A percentile compares a stretch with the other conserved stretches of the same genome.
phyloP scores from a whole-genome alignment of 257 asterid genomes.

The Paraleonurus japonicus region DNA sequence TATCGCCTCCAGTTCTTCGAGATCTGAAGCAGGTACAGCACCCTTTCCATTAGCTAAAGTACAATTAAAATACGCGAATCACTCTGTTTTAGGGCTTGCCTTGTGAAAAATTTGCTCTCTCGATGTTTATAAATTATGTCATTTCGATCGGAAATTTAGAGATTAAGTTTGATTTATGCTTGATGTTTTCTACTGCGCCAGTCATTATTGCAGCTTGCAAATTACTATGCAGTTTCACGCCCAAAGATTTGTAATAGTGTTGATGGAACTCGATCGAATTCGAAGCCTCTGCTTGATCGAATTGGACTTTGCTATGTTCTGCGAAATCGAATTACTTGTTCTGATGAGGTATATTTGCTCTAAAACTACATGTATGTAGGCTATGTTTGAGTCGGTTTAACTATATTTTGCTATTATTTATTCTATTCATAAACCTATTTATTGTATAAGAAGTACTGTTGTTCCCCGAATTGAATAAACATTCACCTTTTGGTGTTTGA shows the following conservation, averaged over 20 bases:
- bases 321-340: constrained; percentile 50
- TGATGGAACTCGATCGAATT: constrained; percentile 36
- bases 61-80: background rate
- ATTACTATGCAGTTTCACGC: constrained; percentile 60
- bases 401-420: background rate
- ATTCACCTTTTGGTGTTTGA: constrained; percentile 9
- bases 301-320: constrained; percentile 73
- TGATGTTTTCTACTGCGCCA: constrained; percentile 28
- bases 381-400: background rate
- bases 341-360: constrained; percentile 53
- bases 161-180: background rate
- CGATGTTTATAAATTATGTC: background rate
- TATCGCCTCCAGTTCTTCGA: constrained; percentile 69
- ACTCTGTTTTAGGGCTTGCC: background rate
- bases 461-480: background rate
- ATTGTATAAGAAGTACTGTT: background rate
- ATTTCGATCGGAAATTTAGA: background rate
- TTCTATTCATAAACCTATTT: background rate
- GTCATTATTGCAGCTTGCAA: constrained; percentile 88
- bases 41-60: background rate
- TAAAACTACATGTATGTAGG: background rate
- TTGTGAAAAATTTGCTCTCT: background rate
- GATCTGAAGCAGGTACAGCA: constrained; percentile 71
- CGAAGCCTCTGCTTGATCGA: constrained; percentile 65
- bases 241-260: constrained; percentile 24